A percentile compares a stretch with the other conserved stretches of the same genome.
Evolutionary conservation across 2,329 filamentous ascomycete species (phyloP).

Genomic region (Monascus ruber): DNA sequence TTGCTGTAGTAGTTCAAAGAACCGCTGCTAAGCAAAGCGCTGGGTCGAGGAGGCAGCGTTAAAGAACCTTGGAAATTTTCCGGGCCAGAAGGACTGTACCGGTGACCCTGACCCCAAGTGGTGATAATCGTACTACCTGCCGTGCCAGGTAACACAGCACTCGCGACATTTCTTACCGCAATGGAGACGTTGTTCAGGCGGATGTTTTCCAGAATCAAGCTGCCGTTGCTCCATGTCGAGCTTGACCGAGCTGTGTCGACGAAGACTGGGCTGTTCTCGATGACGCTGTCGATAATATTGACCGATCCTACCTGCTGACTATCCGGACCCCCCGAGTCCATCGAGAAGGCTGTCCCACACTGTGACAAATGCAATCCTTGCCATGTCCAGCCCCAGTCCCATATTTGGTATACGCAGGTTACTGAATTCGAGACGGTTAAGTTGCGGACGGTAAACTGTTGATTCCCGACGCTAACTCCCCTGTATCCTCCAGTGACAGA

Average conservation of each 20-base stretch:
- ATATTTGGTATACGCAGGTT: constrained; percentile 46
- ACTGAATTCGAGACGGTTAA: constrained; percentile 41
- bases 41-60: constrained; percentile 31
- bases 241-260: constrained; percentile 37
- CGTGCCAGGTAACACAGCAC: constrained; percentile 26
- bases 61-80: constrained; percentile 33
- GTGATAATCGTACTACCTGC: constrained; percentile 25
- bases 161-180: constrained; percentile 30
- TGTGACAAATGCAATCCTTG: constrained; percentile 41
- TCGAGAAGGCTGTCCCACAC: constrained; percentile 42
- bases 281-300: constrained; percentile 45
- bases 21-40: constrained; percentile 32
- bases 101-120: constrained; percentile 34
- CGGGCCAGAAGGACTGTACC: constrained; percentile 35
- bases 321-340: constrained; percentile 31
- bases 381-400: constrained; percentile 51
- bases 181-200: constrained; percentile 38
- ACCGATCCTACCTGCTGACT: constrained; percentile 43
- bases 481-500: constrained; percentile 50
- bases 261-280: constrained; percentile 40
- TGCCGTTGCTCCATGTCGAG: constrained; percentile 36
- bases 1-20: constrained; percentile 32
- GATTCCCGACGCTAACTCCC: constrained; percentile 50
- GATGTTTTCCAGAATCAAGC: constrained; percentile 46
- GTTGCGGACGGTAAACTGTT: constrained; percentile 53